A percentile compares a stretch with the other conserved stretches of the same genome.
Conservation (phyloP, 768 basidiomycete genomes). For the Rhizopogon vinicolor region DNA sequence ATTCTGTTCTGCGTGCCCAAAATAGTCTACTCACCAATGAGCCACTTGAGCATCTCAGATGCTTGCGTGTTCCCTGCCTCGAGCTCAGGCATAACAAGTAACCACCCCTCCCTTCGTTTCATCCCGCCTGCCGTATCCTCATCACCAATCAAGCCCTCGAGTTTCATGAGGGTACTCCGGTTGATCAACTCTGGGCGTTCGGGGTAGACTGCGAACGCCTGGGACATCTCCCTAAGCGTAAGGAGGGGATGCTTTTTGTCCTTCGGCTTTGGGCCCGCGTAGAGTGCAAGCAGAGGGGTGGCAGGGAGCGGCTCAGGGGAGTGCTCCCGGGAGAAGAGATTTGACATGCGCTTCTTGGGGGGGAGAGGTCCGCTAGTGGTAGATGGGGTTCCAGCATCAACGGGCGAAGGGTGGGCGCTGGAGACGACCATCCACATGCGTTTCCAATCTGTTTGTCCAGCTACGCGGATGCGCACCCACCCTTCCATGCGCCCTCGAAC, state of each 20-base stretch:
- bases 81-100: conserved; percentile 87
- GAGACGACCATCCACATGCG: conserved; percentile 79
- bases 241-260: conserved; percentile 71
- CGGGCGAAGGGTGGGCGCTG: conserved; percentile 30
- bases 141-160: conserved; percentile 81
- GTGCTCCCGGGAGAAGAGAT: conserved; percentile 56
- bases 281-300: conserved; percentile 53
- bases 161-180: conserved; percentile 84
- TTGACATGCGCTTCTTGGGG: conserved; percentile 52
- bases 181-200: conserved; percentile 91
- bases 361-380: neutral
- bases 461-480: conserved; percentile 83
- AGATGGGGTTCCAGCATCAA: conserved; percentile 20
- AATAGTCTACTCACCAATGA: conserved; percentile 57
- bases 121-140: conserved; percentile 68
- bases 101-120: conserved; percentile 75
- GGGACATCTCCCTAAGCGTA: conserved; percentile 64
- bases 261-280: conserved; percentile 58
- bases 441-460: conserved; percentile 99
- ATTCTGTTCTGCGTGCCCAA: neutral
- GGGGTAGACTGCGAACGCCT: conserved; percentile 94
- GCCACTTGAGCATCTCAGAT: conserved; percentile 87
- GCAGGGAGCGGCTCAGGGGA: conserved; percentile 26
- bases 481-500: conserved; percentile 79
- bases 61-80: conserved; percentile 59